Evolutionary conservation across 306 rosid genomes (phyloP).

Genomic region (Luffa aegyptiaca): DNA sequence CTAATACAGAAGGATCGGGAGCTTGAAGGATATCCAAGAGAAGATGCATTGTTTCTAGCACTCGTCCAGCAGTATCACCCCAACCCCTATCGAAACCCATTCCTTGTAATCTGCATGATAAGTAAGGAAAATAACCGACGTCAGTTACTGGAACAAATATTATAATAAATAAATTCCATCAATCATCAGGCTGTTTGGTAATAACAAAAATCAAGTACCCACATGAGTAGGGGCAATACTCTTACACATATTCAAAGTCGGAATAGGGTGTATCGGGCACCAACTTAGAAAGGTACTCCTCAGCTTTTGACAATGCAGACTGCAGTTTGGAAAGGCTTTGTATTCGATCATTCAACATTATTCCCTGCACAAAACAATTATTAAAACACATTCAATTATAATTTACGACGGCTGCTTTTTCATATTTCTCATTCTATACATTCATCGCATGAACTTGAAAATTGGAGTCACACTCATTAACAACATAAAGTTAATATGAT

Average conservation of each 20-base stretch:
- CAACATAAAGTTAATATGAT: neutral
- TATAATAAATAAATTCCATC: neutral
- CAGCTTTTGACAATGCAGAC: conserved; percentile 63
- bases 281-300: conserved; percentile 62
- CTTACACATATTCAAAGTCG: conserved; percentile 79
- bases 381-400: neutral
- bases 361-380: conserved; percentile 29
- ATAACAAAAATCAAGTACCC: neutral
- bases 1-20: conserved; percentile 86
- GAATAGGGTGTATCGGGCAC: conserved; percentile 38
- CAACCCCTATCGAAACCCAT: conserved; percentile 86
- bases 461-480: neutral
- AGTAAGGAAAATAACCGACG: neutral
- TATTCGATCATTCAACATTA: conserved; percentile 77
- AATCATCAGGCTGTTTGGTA: neutral
- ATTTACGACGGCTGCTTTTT: neutral
- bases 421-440: neutral
- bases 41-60: conserved; percentile 64
- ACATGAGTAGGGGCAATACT: neutral
- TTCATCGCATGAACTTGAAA: neutral
- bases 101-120: conserved; percentile 63
- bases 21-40: conserved; percentile 85
- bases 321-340: conserved; percentile 56
- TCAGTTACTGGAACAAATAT: conserved; percentile 1
- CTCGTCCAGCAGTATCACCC: conserved; percentile 77